Conservation (phyloP, 345 rosid genomes). For the Linum trigynum region DNA sequence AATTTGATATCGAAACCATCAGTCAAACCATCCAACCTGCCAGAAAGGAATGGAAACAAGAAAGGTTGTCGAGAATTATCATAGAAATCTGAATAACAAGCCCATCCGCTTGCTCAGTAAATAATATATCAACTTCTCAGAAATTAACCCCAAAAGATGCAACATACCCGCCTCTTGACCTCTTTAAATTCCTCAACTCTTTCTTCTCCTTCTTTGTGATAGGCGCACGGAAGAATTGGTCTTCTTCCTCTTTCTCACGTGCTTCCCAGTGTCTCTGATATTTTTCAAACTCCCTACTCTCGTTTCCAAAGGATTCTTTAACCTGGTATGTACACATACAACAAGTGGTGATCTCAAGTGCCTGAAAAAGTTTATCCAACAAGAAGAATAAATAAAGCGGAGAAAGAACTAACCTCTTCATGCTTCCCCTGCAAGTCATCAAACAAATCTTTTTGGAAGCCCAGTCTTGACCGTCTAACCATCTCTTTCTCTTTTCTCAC, state of each 20-base stretch:
- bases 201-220: slow-evolving; percentile 62
- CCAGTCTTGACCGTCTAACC: slow-evolving; percentile 41
- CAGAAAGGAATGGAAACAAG: slow-evolving; percentile 12
- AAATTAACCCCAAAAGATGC: no score
- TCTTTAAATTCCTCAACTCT: slow-evolving; percentile 56
- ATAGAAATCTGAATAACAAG: no score
- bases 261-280: slow-evolving; percentile 50
- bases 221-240: slow-evolving; percentile 64
- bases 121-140: no score
- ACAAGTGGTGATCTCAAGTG: no score
- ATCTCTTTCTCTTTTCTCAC: no score
- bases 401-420: slow-evolving; percentile 24
- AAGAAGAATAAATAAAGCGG: no score
- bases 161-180: slow-evolving; percentile 73
- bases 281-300: slow-evolving; percentile 55
- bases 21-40: slow-evolving; percentile 64
- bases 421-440: slow-evolving; percentile 73
- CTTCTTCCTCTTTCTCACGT: slow-evolving; percentile 69
- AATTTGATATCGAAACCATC: slow-evolving; percentile 67
- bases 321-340: slow-evolving; percentile 22
- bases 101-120: no score
- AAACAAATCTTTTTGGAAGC: slow-evolving; percentile 57
- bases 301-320: slow-evolving; percentile 52
- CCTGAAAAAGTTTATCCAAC: no score
- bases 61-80: no score